These are phyloP conservation scores for Exsudoporus floridanus DNA, from an alignment of 1,284 basidiomycete genomes.

Conservation along the genomic window DNA sequence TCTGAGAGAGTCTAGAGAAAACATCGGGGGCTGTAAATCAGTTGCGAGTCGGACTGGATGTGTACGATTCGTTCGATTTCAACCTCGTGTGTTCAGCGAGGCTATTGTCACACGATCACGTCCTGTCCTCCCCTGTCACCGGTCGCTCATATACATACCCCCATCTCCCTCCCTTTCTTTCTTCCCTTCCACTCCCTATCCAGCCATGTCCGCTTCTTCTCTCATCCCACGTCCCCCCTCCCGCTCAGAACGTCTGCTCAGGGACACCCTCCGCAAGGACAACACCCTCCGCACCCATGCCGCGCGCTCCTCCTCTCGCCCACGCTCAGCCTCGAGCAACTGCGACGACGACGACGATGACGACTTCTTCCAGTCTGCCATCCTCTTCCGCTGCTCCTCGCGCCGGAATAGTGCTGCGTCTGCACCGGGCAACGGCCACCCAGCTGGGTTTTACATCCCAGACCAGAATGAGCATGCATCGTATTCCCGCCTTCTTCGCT, in stretches of 20 bases:
- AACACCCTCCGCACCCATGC: conserved; percentile 33
- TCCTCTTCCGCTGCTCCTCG: conserved; percentile 22
- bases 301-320: conserved; percentile 14
- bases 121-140: conserved; percentile 22
- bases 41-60: neutral
- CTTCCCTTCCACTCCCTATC: conserved; percentile 3
- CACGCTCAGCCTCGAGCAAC: conserved; percentile 33
- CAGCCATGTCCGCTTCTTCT: conserved; percentile 1
- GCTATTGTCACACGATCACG: conserved; percentile 32
- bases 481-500: conserved; percentile 32
- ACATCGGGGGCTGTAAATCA: neutral
- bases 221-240: conserved; percentile 28
- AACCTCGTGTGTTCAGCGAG: conserved; percentile 31
- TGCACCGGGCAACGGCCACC: conserved; percentile 9
- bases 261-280: conserved; percentile 56
- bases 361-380: conserved; percentile 30
- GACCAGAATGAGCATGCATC: conserved; percentile 30
- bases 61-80: neutral
- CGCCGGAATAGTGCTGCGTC: conserved; percentile 24
- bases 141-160: conserved; percentile 26
- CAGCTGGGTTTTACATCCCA: conserved; percentile 25
- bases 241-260: conserved; percentile 56
- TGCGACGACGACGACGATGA: conserved; percentile 34
- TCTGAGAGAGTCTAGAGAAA: too few species aligned
- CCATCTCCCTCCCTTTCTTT: neutral